phyloP scores from a whole-genome alignment of 2,329 filamentous ascomycete genomes.

The Helicocarpus griseus region DNA sequence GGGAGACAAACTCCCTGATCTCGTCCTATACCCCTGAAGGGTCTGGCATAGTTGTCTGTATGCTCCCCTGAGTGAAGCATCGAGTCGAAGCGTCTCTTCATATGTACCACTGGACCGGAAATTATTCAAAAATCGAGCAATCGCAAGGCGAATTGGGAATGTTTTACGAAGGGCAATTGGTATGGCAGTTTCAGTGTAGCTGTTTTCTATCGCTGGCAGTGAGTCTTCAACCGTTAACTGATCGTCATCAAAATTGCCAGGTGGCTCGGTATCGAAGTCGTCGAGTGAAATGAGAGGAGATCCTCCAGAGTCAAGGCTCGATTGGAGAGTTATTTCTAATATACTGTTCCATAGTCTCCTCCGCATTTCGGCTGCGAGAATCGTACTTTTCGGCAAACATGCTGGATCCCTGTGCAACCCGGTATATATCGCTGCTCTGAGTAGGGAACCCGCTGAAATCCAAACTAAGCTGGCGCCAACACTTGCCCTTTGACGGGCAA shows the following conservation, averaged over 20 bases:
- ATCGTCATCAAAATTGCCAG: constrained; percentile 30
- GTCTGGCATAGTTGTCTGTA: constrained; percentile 35
- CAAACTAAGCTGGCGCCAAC: constrained; percentile 26
- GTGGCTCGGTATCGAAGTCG: constrained; percentile 28
- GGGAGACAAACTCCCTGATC: not conserved
- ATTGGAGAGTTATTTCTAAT: constrained; percentile 32
- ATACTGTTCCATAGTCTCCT: constrained; percentile 38
- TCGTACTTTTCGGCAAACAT: constrained; percentile 23
- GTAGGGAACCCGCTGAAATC: constrained; percentile 29
- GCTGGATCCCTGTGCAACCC: constrained; percentile 33
- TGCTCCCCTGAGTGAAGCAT: constrained; percentile 34
- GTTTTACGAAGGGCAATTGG: constrained; percentile 39
- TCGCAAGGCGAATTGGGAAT: constrained; percentile 34
- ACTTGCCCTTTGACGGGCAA: constrained; percentile 24
- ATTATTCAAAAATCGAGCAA: constrained; percentile 41
- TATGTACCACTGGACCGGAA: constrained; percentile 37
- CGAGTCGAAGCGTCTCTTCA: constrained; percentile 40
- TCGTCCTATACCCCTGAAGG: constrained; percentile 11
- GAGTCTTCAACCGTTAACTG: constrained; percentile 15
- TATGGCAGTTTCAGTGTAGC: constrained; percentile 43
- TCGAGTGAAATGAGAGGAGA: constrained; percentile 25
- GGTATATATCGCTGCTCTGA: constrained; percentile 34
- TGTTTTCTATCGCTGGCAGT: constrained; percentile 23
- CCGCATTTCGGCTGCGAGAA: constrained; percentile 36
- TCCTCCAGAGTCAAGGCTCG: constrained; percentile 26